phyloP scores from a whole-genome alignment of 441 rosid genomes.

The Breynia disticha region DNA sequence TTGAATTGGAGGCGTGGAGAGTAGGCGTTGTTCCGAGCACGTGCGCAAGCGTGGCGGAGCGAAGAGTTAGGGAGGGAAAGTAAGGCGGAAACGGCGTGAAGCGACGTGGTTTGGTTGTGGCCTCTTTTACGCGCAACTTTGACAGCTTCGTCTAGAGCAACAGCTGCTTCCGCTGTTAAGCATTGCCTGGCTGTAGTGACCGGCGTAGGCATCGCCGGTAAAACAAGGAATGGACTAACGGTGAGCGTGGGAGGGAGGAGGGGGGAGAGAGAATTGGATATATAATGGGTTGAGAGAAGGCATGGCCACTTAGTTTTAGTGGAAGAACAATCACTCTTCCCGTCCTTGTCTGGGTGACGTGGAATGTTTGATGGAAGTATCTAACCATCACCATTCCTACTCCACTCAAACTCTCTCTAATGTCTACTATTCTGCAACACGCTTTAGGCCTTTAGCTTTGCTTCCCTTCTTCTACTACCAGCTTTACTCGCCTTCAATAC shows the following conservation, averaged over 20 bases:
- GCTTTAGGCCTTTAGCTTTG: no score
- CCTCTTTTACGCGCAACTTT: slow-evolving; percentile 62
- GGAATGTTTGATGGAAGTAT: slow-evolving; percentile 2
- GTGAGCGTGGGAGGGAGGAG: slow-evolving; percentile 3
- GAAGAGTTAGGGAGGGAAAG: slow-evolving; percentile 65
- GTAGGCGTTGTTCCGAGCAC: slow-evolving; percentile 60
- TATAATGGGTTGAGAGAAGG: slow-evolving; percentile 22
- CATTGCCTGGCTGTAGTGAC: slow-evolving; percentile 78
- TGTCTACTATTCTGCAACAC: no score
- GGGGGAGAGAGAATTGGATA: slow-evolving; percentile 18
- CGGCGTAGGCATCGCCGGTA: slow-evolving; percentile 90
- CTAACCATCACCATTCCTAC: no score
- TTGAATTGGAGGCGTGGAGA: slow-evolving; percentile 73
- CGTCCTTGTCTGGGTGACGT: slow-evolving; percentile 25
- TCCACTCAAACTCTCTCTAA: no score
- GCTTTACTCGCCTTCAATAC: no score
- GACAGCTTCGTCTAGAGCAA: slow-evolving; percentile 76
- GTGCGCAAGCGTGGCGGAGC: slow-evolving; percentile 72
- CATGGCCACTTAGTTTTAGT: slow-evolving; percentile 23
- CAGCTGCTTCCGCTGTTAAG: slow-evolving; percentile 66
- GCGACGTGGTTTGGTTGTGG: slow-evolving; percentile 81
- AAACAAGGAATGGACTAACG: neutral
- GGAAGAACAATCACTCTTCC: slow-evolving; percentile 20
- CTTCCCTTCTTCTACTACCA: no score
- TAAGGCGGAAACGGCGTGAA: slow-evolving; percentile 74